phyloP scores from a whole-genome alignment of 1,284 basidiomycete genomes.

The Stygiomarasmius scandens region DNA sequence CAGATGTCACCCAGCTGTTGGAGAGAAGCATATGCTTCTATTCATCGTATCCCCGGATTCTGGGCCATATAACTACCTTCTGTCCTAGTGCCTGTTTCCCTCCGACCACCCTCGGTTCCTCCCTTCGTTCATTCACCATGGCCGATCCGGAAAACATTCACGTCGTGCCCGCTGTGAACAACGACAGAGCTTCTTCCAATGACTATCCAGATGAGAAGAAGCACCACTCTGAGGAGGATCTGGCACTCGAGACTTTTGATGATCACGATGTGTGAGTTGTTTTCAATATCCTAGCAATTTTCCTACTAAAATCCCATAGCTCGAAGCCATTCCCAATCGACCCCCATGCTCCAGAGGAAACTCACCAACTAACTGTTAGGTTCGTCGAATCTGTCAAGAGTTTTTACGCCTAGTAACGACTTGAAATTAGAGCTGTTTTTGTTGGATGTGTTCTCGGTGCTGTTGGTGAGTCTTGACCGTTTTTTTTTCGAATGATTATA shows the following conservation, averaged over 20 bases:
- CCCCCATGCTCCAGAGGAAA: conserved; percentile 51
- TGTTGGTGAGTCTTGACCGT: conserved; percentile 36
- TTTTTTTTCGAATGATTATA: conserved; percentile 13
- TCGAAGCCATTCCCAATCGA: conserved; percentile 55
- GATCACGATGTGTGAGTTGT: conserved; percentile 43
- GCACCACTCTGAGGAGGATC: conserved; percentile 1
- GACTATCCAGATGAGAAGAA: conserved; percentile 2
- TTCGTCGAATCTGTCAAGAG: conserved; percentile 16
- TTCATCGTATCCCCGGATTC: too few relatives aligned
- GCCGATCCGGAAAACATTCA: background rate
- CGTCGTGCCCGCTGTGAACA: background rate
- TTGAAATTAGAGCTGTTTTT: conserved; percentile 48
- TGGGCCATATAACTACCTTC: too few relatives aligned
- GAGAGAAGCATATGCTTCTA: background rate
- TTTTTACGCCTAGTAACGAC: background rate
- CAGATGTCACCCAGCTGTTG: background rate
- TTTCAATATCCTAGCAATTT: background rate
- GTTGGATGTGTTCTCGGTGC: conserved; percentile 66
- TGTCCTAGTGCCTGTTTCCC: too few relatives aligned
- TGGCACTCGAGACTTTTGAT: conserved; percentile 24
- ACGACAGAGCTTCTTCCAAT: background rate
- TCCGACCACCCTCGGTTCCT: background rate
- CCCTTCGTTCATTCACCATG: background rate
- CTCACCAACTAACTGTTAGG: conserved; percentile 58
- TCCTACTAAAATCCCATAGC: conserved; percentile 20